Evolutionary conservation across 495 filamentous ascomycete genomes (phyloP).

Genomic region (Penicillium subrubescens): DNA sequence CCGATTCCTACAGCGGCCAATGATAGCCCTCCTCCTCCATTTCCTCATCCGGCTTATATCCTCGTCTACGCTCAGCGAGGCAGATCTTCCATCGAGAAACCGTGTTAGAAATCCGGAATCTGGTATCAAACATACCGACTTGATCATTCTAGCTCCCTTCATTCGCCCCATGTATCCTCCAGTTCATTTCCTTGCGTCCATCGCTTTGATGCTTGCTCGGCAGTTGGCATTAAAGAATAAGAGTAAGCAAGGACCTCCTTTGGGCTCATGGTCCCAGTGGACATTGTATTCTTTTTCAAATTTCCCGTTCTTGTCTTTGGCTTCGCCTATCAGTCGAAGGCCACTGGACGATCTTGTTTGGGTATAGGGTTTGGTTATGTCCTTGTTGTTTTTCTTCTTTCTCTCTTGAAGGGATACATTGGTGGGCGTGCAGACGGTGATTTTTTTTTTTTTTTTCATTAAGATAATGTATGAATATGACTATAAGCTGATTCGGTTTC

Average conservation of each 20-base stretch:
- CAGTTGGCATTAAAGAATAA: background rate
- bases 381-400: slow-evolving; percentile 10
- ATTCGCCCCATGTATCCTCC: background rate
- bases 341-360: background rate
- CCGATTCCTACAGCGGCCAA: background rate
- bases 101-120: background rate
- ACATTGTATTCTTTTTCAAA: background rate
- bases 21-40: background rate
- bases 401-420: slow-evolving; percentile 13
- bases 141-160: background rate
- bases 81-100: slow-evolving; percentile 4
- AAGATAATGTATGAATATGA: slow-evolving; percentile 32
- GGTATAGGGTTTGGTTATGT: background rate
- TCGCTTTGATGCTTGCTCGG: background rate
- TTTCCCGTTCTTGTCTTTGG: slow-evolving; percentile 1
- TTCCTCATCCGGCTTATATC: background rate
- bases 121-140: background rate
- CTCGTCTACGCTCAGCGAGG: background rate
- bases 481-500: slow-evolving; percentile 11
- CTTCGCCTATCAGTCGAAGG: background rate
- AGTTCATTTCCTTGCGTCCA: background rate
- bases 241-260: background rate
- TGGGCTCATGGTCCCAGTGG: background rate
- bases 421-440: slow-evolving; percentile 15
- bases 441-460: slow-evolving; percentile 12